Percentiles rank a stretch among this genome's conserved stretches.
Conservation (phyloP, 768 basidiomycete species). For the Suillus paluster region DNA sequence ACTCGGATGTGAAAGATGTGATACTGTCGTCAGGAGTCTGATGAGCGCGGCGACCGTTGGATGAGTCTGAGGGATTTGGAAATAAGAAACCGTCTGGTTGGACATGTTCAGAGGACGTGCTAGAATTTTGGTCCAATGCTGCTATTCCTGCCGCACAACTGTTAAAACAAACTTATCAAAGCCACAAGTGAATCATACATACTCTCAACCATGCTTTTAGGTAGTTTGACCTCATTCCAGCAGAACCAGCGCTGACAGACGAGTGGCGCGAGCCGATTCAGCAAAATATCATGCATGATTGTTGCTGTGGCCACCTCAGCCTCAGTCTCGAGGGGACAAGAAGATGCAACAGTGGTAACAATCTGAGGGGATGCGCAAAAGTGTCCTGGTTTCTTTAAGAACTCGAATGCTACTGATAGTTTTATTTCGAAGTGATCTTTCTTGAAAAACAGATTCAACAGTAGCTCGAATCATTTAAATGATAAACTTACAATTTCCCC, state of each 20-base stretch:
- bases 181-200: background rate
- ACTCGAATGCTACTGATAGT: background rate
- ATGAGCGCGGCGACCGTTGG: no score
- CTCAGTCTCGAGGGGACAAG: background rate
- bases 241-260: background rate
- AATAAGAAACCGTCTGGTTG: no score
- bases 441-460: background rate
- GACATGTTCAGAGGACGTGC: background rate
- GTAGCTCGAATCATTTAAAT: background rate
- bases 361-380: background rate
- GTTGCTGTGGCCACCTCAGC: background rate
- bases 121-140: background rate
- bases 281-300: background rate
- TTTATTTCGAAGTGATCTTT: background rate
- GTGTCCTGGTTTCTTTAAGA: background rate
- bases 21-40: no score
- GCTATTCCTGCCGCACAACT: background rate
- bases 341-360: background rate
- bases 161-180: no score
- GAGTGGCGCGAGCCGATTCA: background rate
- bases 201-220: background rate
- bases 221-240: background rate
- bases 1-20: no score
- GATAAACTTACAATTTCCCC: constrained; percentile 2
- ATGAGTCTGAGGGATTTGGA: background rate